Percentiles rank a stretch among this genome's conserved stretches.
Conservation (phyloP, 148 eudicot genomes). For the Drosera capensis region DNA sequence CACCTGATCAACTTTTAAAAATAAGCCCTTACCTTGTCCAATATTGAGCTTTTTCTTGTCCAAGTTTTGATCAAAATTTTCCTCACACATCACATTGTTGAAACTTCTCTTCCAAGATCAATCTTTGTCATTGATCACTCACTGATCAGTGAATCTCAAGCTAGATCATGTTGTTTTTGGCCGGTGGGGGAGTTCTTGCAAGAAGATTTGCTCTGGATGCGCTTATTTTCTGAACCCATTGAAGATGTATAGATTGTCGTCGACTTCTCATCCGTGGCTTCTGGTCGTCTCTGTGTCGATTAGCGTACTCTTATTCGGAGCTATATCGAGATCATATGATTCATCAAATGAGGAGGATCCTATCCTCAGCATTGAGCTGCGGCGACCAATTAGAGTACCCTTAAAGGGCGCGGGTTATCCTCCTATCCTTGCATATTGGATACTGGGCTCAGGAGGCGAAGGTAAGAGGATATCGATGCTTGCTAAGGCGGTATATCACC, state of each 20-base stretch:
- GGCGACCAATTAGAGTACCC: background rate
- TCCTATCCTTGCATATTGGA: slow-evolving; percentile 24
- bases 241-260: background rate
- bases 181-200: too few species aligned
- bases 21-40: too few species aligned
- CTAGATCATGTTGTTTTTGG: too few species aligned
- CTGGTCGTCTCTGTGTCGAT: background rate
- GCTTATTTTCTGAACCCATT: background rate
- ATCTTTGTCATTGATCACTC: too few species aligned
- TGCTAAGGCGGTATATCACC: slow-evolving; percentile 21
- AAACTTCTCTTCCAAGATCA: too few species aligned
- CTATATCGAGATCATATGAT: background rate
- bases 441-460: slow-evolving; percentile 19
- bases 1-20: too few species aligned
- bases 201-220: too few species aligned
- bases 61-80: too few species aligned
- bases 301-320: background rate
- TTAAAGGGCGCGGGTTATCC: slow-evolving; percentile 6
- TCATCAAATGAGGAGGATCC: background rate
- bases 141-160: too few species aligned
- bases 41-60: too few species aligned
- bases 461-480: slow-evolving; percentile 17
- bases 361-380: background rate
- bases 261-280: background rate
- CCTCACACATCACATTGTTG: too few species aligned